Conservation (phyloP, 345 rosid species). For the Cardamine occulta region DNA sequence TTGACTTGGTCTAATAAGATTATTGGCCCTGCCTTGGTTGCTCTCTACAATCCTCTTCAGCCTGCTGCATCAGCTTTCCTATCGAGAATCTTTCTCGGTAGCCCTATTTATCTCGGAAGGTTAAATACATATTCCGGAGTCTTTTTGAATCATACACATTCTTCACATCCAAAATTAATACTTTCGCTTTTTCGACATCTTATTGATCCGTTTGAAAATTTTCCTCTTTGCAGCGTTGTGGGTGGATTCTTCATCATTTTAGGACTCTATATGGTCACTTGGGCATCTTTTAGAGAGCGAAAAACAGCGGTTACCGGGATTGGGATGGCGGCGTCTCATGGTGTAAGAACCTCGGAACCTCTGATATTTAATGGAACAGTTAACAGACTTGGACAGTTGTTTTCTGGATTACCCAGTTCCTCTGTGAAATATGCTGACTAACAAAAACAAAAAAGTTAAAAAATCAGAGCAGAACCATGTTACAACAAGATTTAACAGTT, state of each 20-base stretch:
- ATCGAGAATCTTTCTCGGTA: constrained; percentile 90
- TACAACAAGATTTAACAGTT: background rate
- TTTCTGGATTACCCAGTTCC: constrained; percentile 46
- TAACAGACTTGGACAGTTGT: constrained; percentile 56
- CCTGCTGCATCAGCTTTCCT: constrained; percentile 87
- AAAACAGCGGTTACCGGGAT: constrained; percentile 43
- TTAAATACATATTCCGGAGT: constrained; percentile 29
- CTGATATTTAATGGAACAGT: constrained; percentile 56
- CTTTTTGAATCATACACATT: background rate
- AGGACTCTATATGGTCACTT: constrained; percentile 85
- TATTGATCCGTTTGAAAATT: background rate
- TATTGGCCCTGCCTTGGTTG: constrained; percentile 92
- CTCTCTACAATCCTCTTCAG: constrained; percentile 96
- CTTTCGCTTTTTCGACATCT: background rate
- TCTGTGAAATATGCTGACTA: constrained; percentile 52
- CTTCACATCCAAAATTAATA: background rate
- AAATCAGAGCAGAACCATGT: constrained; percentile 4
- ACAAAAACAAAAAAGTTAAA: constrained; percentile 8
- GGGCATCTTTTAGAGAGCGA: constrained; percentile 79
- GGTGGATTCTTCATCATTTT: constrained; percentile 83
- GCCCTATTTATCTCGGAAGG: constrained; percentile 96
- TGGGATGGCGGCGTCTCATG: constrained; percentile 41
- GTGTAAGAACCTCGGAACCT: constrained; percentile 56
- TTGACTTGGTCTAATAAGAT: constrained; percentile 97
- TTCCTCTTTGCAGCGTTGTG: constrained; percentile 53